Evolutionary conservation across 2,329 filamentous ascomycete genomes (phyloP), one percentile per base, ranked within the genome.

Genomic region (Tothia fuscella): DNA sequence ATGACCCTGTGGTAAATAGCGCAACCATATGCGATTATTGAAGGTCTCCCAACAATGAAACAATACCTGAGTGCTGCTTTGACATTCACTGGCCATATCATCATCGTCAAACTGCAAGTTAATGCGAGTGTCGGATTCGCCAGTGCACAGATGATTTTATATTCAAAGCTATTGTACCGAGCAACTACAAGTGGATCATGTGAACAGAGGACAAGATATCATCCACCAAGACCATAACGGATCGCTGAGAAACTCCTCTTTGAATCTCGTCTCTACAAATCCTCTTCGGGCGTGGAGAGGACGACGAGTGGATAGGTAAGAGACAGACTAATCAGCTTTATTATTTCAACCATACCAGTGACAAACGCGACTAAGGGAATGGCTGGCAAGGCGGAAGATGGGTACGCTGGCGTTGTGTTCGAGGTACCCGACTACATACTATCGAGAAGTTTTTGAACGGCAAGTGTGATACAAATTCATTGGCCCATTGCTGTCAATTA

Each of bases 151-250:
- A 56, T 68, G 2, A 65, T 68, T 44, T 67, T 64, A 3, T 66
- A 59, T 45, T 58, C 58, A 26, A 56, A 63, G 68, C 65, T 0
- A 51, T 68, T 2, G 52, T 68, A 1, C 53, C 62, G 2, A 68
- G 68, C 47, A 68, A 68, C 42, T 56, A 54, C 38, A 56, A 54
- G 24, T 68, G 65, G 65, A 65, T 65, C 12, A 68, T 68, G 64
- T 60, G 55, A 21, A 50, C 54, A 5, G 59, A 6, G 65, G 65
- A 0, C 65, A 68, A 48, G 62, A 67, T 16, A 51, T 68, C 13
- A 52, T 68, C 1, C 67, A 65, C 42, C 60, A 56, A 2, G 40
- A 50, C 4, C 44, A 53, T 5, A 58, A 59, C 4, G 42, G 50
- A 0, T 49, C 52, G 5, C 51, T 62, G 16, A 56, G 56, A 1